A percentile compares a stretch with the other conserved stretches of the same genome.
Evolutionary conservation across 2,329 filamentous ascomycete species (phyloP).

Genomic region (Fusarium secorum): DNA sequence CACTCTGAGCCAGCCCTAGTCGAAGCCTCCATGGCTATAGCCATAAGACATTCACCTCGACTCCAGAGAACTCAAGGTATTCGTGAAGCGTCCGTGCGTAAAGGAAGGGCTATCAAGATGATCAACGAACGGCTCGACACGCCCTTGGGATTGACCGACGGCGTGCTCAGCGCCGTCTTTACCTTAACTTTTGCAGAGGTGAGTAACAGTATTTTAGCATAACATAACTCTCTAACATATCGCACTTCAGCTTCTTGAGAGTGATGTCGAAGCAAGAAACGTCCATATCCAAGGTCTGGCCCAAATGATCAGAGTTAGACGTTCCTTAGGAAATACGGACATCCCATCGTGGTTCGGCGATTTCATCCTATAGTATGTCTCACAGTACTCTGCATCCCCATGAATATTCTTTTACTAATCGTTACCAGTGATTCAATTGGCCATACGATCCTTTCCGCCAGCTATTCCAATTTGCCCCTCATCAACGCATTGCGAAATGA

Average conservation of each 20-base stretch:
- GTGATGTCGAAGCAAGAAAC: constrained; percentile 5
- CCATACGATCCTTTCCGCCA: neutral
- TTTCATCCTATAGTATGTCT: constrained; percentile 4
- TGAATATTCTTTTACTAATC: rapidly evolving
- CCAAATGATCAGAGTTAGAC: constrained; percentile 16
- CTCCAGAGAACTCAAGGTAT: neutral
- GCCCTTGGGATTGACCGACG: constrained; percentile 13
- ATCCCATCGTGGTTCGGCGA: constrained; percentile 10
- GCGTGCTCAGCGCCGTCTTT: constrained; percentile 35
- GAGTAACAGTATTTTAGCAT: rapidly evolving
- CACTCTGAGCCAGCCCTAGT: constrained; percentile 38
- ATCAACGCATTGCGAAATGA: constrained; percentile 20
- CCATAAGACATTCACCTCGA: neutral
- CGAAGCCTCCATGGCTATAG: constrained; percentile 37
- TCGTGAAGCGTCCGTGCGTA: neutral
- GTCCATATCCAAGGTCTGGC: constrained; percentile 22
- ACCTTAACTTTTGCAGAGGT: constrained; percentile 28
- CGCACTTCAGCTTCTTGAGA: constrained; percentile 16
- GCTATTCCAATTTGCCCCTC: constrained; percentile 12
- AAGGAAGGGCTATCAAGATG: constrained; percentile 18
- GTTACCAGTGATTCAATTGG: constrained; percentile 20
- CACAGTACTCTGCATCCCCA: rapidly evolving
- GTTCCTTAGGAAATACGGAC: neutral
- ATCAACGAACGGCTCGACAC: constrained; percentile 22
- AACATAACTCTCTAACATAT: rapidly evolving